phyloP scores from a whole-genome alignment of 2,329 filamentous ascomycete species.

The Lachnellula occidentalis region DNA sequence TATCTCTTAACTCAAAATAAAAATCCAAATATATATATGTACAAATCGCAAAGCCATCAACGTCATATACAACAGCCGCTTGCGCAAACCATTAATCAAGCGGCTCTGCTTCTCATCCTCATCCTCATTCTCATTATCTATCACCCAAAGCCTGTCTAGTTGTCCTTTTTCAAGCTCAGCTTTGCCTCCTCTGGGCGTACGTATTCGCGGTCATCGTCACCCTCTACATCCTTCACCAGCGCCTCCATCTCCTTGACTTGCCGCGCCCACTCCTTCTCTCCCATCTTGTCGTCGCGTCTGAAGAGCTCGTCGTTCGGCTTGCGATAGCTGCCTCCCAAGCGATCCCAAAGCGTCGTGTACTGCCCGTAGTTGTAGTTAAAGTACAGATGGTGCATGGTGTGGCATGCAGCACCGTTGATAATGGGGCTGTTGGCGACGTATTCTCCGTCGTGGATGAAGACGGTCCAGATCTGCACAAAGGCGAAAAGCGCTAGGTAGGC shows the following conservation, averaged over 20 bases:
- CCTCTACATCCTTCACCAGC: constrained; percentile 46
- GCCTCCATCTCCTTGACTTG: constrained; percentile 72
- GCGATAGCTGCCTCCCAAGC: constrained; percentile 79
- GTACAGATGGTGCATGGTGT: constrained; percentile 84
- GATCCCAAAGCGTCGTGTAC: constrained; percentile 89
- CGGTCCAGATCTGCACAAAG: constrained; percentile 96
- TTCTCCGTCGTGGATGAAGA: constrained; percentile 93
- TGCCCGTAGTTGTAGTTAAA: constrained; percentile 93
- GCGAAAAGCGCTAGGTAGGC: constrained; percentile 80
- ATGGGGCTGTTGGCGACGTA: constrained; percentile 87
- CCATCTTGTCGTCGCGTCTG: constrained; percentile 80
- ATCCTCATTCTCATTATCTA: too few relatives aligned
- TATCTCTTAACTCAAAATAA: too few relatives aligned
- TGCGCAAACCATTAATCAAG: too few relatives aligned
- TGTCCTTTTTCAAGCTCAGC: too few relatives aligned
- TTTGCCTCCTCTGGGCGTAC: too few relatives aligned
- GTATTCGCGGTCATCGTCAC: constrained; percentile 33
- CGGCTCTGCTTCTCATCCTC: too few relatives aligned
- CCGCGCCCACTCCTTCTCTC: constrained; percentile 68
- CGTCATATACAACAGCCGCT: too few relatives aligned
- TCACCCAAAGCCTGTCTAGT: too few relatives aligned
- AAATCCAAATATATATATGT: too few relatives aligned
- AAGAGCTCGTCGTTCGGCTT: constrained; percentile 84
- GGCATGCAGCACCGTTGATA: constrained; percentile 91
- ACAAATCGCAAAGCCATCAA: too few relatives aligned